These are phyloP conservation scores for Mycena sanguinolenta DNA, from an alignment of 768 basidiomycete genomes.

Conservation along the genomic window DNA sequence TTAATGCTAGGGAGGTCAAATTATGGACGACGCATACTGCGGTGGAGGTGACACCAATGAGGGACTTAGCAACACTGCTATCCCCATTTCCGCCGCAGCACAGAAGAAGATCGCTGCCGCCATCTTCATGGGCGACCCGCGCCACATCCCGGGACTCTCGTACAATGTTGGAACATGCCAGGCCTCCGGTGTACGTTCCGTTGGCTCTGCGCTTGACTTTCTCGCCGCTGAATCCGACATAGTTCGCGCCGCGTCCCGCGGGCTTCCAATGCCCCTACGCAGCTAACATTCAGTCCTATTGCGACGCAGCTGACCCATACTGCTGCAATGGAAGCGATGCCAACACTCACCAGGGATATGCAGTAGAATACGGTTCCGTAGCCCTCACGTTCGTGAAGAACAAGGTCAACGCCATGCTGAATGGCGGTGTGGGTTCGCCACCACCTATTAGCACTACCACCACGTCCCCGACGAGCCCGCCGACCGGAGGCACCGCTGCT, in stretches of 20 bases:
- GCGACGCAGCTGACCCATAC: constrained; percentile 50
- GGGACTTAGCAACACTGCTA: constrained; percentile 45
- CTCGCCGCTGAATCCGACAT: background rate
- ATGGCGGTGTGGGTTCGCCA: background rate
- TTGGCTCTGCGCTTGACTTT: background rate
- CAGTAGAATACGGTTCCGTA: constrained; percentile 46
- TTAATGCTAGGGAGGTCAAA: constrained; percentile 47
- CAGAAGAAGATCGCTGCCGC: constrained; percentile 49
- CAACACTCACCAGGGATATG: constrained; percentile 50
- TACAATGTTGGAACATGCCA: constrained; percentile 51
- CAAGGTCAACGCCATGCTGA: constrained; percentile 43
- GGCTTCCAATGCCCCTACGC: constrained; percentile 50
- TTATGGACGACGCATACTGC: constrained; percentile 50
- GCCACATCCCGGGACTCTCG: constrained; percentile 46
- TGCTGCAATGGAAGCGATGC: constrained; percentile 50
- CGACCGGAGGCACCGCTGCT: too few species aligned
- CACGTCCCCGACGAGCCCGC: background rate
- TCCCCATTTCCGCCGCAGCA: constrained; percentile 47
- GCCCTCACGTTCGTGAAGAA: constrained; percentile 48
- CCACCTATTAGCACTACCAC: background rate
- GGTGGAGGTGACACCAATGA: constrained; percentile 51
- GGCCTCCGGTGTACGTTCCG: constrained; percentile 45
- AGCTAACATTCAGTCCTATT: constrained; percentile 48
- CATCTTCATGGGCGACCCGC: constrained; percentile 52
- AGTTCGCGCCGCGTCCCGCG: constrained; percentile 50